phyloP scores from a whole-genome alignment of 1,284 basidiomycete genomes.

The Ganoderma leucocontextum region DNA sequence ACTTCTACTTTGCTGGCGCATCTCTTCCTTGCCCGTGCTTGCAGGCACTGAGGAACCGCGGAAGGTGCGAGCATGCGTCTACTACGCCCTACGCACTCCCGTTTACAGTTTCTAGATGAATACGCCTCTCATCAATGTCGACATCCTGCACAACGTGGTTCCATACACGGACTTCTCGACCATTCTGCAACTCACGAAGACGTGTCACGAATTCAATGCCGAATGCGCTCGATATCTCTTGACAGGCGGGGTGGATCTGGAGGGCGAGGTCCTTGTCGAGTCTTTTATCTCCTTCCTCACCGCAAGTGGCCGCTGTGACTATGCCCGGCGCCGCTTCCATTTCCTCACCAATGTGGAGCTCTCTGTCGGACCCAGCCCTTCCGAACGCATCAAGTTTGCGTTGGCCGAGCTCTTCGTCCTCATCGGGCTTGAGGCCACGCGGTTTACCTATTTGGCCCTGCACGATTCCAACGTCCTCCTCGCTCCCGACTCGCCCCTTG shows the following conservation, averaged over 20 bases:
- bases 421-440: neutral
- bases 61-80: neutral
- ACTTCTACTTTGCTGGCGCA: neutral
- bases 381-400: neutral
- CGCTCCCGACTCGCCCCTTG: neutral
- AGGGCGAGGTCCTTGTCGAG: neutral
- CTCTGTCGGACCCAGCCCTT: neutral
- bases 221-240: neutral
- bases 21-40: no score
- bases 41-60: neutral
- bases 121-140: neutral
- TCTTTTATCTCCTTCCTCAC: neutral
- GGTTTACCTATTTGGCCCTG: neutral
- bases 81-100: neutral
- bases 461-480: neutral
- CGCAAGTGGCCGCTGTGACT: neutral
- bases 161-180: neutral
- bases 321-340: neutral
- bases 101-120: neutral
- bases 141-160: neutral
- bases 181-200: neutral
- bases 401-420: neutral
- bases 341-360: neutral
- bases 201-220: neutral
- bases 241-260: neutral